phyloP scores from a whole-genome alignment of 2,329 filamentous ascomycete species.

The Paracamarosporium sp. region DNA sequence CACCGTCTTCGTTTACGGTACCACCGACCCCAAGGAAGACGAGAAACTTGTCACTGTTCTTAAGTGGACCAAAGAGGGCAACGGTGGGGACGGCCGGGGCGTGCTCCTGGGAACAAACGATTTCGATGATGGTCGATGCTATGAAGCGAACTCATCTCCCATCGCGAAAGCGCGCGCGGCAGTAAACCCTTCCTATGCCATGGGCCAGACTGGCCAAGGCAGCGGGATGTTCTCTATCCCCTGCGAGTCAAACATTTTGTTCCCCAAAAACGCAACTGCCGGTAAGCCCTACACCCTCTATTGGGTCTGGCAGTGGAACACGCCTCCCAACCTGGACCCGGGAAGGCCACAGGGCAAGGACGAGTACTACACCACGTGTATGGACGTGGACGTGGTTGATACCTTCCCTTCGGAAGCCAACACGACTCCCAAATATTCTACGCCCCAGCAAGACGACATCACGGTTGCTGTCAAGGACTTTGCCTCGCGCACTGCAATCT shows the following conservation, averaged over 20 bases:
- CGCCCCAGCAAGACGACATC: conserved; percentile 51
- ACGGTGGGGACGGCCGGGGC: conserved; percentile 80
- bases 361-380: conserved; percentile 66
- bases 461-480: conserved; percentile 48
- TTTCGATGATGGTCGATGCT: conserved; percentile 92
- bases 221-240: conserved; percentile 62
- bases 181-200: conserved; percentile 61
- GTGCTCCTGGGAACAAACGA: conserved; percentile 76
- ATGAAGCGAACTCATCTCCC: conserved; percentile 69
- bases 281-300: conserved; percentile 80
- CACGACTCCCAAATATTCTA: conserved; percentile 22
- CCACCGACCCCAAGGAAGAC: conserved; percentile 54
- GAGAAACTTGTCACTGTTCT: conserved; percentile 72
- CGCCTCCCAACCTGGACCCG: conserved; percentile 3
- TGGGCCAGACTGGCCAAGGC: conserved; percentile 51
- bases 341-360: conserved; percentile 35
- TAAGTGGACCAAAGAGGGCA: conserved; percentile 81
- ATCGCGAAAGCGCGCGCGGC: conserved; percentile 67
- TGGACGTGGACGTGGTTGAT: conserved; percentile 58
- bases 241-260: conserved; percentile 81
- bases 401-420: conserved; percentile 18
- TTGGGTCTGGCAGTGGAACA: conserved; percentile 94
- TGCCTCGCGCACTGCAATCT: conserved; percentile 48
- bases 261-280: conserved; percentile 70
- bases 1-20: conserved; percentile 58